Evolutionary conservation across 352 stramenopile genomes (phyloP), one percentile per base, ranked within the genome.

Genomic region (Phytophthora crassamura): DNA sequence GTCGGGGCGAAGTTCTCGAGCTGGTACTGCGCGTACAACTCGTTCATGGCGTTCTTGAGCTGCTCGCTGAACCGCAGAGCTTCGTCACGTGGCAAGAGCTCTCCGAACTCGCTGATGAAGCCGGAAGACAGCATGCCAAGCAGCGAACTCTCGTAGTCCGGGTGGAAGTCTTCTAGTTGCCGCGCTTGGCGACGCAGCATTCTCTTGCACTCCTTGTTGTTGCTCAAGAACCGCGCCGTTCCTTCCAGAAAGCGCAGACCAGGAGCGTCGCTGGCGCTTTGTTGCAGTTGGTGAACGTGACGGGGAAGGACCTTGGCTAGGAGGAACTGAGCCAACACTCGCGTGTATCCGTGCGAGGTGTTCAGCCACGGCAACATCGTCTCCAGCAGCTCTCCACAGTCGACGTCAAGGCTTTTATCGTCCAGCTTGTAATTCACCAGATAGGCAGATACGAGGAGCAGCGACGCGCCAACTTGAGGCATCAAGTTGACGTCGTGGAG

Each of bases 201-300:
- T 45, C 86, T 79, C 53, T 93, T 95, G 64, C 74, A 81, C 46
- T 95, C 86, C 62, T 93, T 93, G 69, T 93, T 95, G 40, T 84
- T 76, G 54, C 82, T 95, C 51, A 95, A 33, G 58, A 85, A 95
- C 12, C 72, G 64, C 25, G 76, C 69, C 7, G 85, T 87, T 0
- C 75, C 67, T 41, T 81, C 46, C 15, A 93, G 67, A 20, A 93
- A 91, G 5, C 59, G 51, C 22, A 84, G 43, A 34, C 82, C 75
- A 1, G 74, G 62, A 9, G 58, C 50, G 25, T 60, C 39, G 4
- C 14, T 62, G 28, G 34, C 59, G 41, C 18, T 43, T 18, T 59
- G 32, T 28, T 66, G 36, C 2, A 70, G 65, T 18, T 79, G 65
- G 40, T 89, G 73, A 18, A 93, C 40, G 22, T 87, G 85, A 8